Evolutionary conservation across 2,329 filamentous ascomycete species (phyloP).

Genomic region (Scedosporium aurantiacum): DNA sequence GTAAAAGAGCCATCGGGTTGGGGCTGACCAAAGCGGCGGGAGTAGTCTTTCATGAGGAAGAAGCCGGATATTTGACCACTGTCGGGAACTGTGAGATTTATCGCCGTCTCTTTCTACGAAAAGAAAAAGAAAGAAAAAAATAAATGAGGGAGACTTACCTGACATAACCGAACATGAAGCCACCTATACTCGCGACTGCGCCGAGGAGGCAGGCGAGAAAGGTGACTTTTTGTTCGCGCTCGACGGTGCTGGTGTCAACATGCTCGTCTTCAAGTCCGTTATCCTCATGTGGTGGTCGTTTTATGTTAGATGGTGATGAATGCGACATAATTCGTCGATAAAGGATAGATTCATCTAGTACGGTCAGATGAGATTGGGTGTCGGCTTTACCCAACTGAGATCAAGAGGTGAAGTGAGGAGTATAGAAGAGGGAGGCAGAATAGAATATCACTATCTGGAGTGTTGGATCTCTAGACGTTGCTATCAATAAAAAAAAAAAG

Average conservation of each 20-base stretch:
- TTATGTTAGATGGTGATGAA: too few relatives aligned
- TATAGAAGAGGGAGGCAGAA: too few relatives aligned
- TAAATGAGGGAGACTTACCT: conserved; percentile 24
- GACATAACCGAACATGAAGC: conserved; percentile 48
- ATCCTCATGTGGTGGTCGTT: too few relatives aligned
- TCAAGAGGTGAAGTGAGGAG: too few relatives aligned
- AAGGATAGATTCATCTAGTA: too few relatives aligned
- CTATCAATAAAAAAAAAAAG: too few relatives aligned
- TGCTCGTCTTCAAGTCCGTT: background rate
- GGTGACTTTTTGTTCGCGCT: conserved; percentile 20
- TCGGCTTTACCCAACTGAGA: too few relatives aligned
- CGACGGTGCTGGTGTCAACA: background rate
- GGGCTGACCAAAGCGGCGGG: conserved; percentile 38
- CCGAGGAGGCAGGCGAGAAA: conserved; percentile 36
- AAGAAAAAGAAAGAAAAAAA: background rate
- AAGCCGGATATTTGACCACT: conserved; percentile 52
- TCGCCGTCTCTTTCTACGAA: background rate
- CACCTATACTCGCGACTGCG: conserved; percentile 40
- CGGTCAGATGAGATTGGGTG: too few relatives aligned
- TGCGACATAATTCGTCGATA: too few relatives aligned
- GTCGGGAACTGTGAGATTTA: background rate
- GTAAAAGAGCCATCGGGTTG: conserved; percentile 24
- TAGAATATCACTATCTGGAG: too few relatives aligned
- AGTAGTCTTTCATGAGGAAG: conserved; percentile 48
- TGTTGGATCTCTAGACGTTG: too few relatives aligned